A percentile compares a stretch with the other conserved stretches of the same genome.
Conservation (phyloP, 345 rosid genomes). For the Nephelium lappaceum region DNA sequence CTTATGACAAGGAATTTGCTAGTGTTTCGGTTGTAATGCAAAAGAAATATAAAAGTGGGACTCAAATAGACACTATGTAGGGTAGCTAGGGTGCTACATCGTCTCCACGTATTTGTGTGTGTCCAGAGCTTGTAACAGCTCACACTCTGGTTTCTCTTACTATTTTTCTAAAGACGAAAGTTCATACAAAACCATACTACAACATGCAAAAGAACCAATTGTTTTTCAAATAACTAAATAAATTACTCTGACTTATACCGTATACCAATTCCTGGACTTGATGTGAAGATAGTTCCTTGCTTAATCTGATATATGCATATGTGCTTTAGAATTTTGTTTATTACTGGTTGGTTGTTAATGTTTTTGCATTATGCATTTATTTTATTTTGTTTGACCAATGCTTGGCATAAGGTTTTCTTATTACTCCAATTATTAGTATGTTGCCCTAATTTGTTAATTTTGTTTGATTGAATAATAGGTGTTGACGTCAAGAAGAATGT, state of each 20-base stretch:
- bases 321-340: background rate
- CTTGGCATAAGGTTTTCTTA: background rate
- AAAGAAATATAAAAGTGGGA: too few relatives aligned
- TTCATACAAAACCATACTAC: too few relatives aligned
- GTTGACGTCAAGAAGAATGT: slow-evolving; percentile 92
- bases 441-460: slow-evolving; percentile 11
- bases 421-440: background rate
- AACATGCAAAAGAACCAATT: too few relatives aligned
- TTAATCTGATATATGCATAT: background rate
- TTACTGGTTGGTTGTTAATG: background rate
- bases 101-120: too few relatives aligned
- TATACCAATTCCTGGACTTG: too few relatives aligned
- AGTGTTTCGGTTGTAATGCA: too few relatives aligned
- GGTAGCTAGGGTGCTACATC: too few relatives aligned
- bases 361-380: background rate
- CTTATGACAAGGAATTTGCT: too few relatives aligned
- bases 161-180: too few relatives aligned
- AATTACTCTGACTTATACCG: background rate
- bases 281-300: background rate
- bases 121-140: too few relatives aligned
- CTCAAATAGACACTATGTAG: too few relatives aligned
- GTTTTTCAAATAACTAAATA: background rate
- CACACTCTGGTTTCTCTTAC: too few relatives aligned
- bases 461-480: slow-evolving; percentile 40
- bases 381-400: background rate